Conservation (phyloP, 148 eudicot species). For the Chenopodium berlandieri region DNA sequence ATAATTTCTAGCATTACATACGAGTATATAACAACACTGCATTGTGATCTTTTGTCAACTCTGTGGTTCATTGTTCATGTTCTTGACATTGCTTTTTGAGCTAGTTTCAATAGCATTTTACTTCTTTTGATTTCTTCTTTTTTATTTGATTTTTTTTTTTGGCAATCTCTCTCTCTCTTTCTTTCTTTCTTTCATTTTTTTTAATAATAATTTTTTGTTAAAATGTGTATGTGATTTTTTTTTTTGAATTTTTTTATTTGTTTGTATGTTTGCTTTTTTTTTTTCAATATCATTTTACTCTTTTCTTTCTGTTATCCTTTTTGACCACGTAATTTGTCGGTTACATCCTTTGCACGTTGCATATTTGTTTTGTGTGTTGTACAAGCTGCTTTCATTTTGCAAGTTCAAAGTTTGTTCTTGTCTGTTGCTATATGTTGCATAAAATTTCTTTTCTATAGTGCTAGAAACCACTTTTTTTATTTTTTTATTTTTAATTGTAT, state of each 20-base stretch:
- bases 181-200: background rate
- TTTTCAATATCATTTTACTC: too few species aligned
- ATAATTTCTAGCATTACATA: background rate
- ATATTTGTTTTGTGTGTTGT: background rate
- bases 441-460: background rate
- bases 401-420: background rate
- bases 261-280: too few species aligned
- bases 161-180: background rate
- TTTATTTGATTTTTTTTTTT: background rate
- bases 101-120: too few species aligned
- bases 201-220: too few species aligned
- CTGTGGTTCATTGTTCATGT: background rate
- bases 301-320: background rate
- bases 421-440: constrained; percentile 3
- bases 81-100: background rate
- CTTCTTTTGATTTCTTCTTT: background rate
- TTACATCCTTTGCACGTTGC: background rate
- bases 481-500: background rate
- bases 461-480: background rate
- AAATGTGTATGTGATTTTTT: too few species aligned
- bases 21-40: background rate
- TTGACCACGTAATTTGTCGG: background rate
- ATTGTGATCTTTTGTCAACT: background rate
- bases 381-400: background rate
- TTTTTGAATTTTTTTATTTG: too few species aligned